These are phyloP conservation scores for Halenospora varia DNA, from an alignment of 495 filamentous ascomycete species.

Conservation along the genomic window DNA sequence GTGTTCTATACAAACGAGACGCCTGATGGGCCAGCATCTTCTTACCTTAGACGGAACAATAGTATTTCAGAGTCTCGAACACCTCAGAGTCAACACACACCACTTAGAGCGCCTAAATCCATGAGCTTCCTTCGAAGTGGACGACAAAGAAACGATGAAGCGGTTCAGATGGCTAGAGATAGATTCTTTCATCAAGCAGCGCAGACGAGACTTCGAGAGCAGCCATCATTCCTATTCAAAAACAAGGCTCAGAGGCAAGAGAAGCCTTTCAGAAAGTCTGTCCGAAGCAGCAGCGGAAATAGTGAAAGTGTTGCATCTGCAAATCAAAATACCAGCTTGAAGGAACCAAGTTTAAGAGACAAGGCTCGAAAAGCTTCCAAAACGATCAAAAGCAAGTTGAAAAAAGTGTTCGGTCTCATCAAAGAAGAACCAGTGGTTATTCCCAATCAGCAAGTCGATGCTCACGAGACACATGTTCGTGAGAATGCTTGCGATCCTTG, in stretches of 20 bases:
- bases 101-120: slow-evolving; percentile 42
- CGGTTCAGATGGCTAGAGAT: slow-evolving; percentile 43
- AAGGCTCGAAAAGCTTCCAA: slow-evolving; percentile 58
- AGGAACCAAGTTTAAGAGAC: slow-evolving; percentile 37
- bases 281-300: slow-evolving; percentile 45
- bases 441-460: slow-evolving; percentile 47
- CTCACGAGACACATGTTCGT: slow-evolving; percentile 41
- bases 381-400: slow-evolving; percentile 58
- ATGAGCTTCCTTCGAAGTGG: slow-evolving; percentile 57
- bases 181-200: slow-evolving; percentile 40
- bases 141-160: slow-evolving; percentile 38
- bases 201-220: slow-evolving; percentile 31
- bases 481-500: slow-evolving; percentile 27
- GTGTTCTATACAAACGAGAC: slow-evolving; percentile 25
- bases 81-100: slow-evolving; percentile 3
- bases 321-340: slow-evolving; percentile 13
- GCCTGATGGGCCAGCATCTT: slow-evolving; percentile 9
- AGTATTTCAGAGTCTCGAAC: slow-evolving; percentile 19
- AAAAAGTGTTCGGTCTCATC: slow-evolving; percentile 41
- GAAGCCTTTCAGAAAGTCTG: slow-evolving; percentile 55
- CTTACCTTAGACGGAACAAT: not conserved
- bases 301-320: slow-evolving; percentile 30
- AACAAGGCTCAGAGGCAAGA: slow-evolving; percentile 41
- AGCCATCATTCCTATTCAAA: slow-evolving; percentile 46
- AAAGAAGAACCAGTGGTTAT: slow-evolving; percentile 35